These are phyloP conservation scores for Camellia oleifera DNA, from an alignment of 179 eudicot species.

Conservation along the genomic window DNA sequence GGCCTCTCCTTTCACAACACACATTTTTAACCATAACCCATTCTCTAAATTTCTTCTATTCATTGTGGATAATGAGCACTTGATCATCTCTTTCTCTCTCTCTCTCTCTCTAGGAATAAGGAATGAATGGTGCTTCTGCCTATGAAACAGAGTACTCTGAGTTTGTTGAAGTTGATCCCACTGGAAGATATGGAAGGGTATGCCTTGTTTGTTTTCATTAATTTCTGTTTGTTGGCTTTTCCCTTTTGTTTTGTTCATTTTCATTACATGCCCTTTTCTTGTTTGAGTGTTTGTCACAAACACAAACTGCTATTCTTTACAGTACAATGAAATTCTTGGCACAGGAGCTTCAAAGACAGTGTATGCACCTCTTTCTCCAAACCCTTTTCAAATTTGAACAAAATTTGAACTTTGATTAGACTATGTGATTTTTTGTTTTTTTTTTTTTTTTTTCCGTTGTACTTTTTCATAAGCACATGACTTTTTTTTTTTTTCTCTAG, in stretches of 20 bases:
- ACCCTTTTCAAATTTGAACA: background rate
- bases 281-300: background rate
- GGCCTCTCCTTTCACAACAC: background rate
- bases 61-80: background rate
- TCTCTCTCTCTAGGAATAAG: background rate
- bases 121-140: conserved; percentile 51
- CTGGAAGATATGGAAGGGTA: conserved; percentile 93
- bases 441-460: background rate
- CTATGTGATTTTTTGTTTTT: background rate
- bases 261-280: too few relatives aligned
- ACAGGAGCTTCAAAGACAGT: conserved; percentile 92
- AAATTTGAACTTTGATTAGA: conserved; percentile 5
- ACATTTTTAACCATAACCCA: background rate
- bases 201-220: background rate
- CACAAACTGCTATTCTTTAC: conserved; percentile 22
- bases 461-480: too few relatives aligned
- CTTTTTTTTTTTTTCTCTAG: too few relatives aligned
- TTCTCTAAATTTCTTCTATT: background rate
- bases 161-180: conserved; percentile 87
- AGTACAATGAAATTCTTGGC: conserved; percentile 87
- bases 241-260: background rate
- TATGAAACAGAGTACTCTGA: conserved; percentile 48
- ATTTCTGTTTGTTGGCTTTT: background rate
- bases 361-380: conserved; percentile 36
- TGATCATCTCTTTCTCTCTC: background rate